Evolutionary conservation across 2,329 filamentous ascomycete genomes (phyloP).

Genomic region (Phialocephala subalpina): DNA sequence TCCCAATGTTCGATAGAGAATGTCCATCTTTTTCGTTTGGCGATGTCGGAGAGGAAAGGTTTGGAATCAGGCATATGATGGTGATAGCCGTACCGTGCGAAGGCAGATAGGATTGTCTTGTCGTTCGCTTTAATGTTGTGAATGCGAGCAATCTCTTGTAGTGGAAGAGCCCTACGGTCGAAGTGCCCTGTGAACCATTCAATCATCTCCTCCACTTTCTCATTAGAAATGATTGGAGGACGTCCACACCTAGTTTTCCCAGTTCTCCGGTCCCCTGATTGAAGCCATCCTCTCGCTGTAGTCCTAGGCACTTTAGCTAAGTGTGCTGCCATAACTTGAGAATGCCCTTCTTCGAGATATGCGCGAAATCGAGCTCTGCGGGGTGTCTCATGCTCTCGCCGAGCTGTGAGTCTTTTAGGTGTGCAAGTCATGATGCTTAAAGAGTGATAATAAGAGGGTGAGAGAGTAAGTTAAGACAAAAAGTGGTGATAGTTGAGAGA

Average conservation of each 20-base stretch:
- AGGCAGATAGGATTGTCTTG: constrained; percentile 20
- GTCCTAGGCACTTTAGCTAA: neutral
- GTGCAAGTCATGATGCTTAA: neutral
- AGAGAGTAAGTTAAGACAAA: too few relatives aligned
- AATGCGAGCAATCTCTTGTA: constrained; percentile 16
- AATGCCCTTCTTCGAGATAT: neutral
- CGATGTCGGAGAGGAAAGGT: constrained; percentile 15
- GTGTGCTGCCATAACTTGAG: neutral
- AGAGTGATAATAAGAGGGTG: too few relatives aligned
- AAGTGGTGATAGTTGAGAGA: too few relatives aligned
- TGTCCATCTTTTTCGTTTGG: constrained; percentile 22
- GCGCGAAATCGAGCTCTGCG: neutral
- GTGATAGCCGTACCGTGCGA: constrained; percentile 25
- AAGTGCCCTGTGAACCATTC: constrained; percentile 23
- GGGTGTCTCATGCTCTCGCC: neutral
- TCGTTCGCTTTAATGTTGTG: constrained; percentile 14
- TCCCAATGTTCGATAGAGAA: constrained; percentile 27
- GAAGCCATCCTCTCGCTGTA: neutral
- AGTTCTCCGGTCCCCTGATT: neutral
- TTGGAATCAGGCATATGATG: constrained; percentile 25
- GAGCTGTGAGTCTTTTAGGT: neutral
- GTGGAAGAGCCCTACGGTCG: constrained; percentile 7
- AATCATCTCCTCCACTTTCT: constrained; percentile 20
- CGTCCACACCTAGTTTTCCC: neutral
- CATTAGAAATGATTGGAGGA: constrained; percentile 11